phyloP scores from a whole-genome alignment of 2,329 filamentous ascomycete species.

The Venturiaceae sp. region DNA sequence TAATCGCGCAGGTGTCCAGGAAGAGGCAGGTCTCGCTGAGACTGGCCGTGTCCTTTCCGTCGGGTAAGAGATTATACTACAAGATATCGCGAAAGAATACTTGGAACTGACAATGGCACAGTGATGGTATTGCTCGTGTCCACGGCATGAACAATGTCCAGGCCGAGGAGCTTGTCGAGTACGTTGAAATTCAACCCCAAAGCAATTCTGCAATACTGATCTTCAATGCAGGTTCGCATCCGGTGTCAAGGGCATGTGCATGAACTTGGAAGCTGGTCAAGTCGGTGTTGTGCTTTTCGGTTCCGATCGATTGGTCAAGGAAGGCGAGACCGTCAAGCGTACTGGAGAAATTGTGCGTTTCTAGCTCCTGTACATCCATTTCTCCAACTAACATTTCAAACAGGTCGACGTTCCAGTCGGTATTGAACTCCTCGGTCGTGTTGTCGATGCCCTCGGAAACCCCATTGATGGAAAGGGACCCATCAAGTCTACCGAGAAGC shows the following conservation, averaged over 20 bases:
- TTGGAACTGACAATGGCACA: conserved; percentile 29
- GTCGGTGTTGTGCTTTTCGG: conserved; percentile 99
- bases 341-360: conserved; percentile 92
- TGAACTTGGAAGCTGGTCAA: conserved; percentile 99
- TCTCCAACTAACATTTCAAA: conserved; percentile 15
- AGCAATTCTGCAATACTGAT: conserved; percentile 15
- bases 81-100: conserved; percentile 15
- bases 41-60: conserved; percentile 98
- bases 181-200: conserved; percentile 37
- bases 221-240: conserved; percentile 75
- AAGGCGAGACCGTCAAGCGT: conserved; percentile 99
- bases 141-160: conserved; percentile 99
- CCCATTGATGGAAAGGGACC: conserved; percentile 99
- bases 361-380: neutral
- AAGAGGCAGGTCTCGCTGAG: conserved; percentile 93
- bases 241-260: conserved; percentile 99
- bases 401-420: conserved; percentile 97
- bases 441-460: conserved; percentile 97
- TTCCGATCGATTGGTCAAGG: conserved; percentile 99
- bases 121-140: conserved; percentile 99
- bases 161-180: conserved; percentile 99
- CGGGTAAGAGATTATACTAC: conserved; percentile 61
- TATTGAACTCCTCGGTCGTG: conserved; percentile 87
- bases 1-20: conserved; percentile 52
- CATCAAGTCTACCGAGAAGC: conserved; percentile 80